Base-by-base conservation (phyloP, 2,329 filamentous ascomycete species). In the Hymenoscyphus salicellus region DNA sequence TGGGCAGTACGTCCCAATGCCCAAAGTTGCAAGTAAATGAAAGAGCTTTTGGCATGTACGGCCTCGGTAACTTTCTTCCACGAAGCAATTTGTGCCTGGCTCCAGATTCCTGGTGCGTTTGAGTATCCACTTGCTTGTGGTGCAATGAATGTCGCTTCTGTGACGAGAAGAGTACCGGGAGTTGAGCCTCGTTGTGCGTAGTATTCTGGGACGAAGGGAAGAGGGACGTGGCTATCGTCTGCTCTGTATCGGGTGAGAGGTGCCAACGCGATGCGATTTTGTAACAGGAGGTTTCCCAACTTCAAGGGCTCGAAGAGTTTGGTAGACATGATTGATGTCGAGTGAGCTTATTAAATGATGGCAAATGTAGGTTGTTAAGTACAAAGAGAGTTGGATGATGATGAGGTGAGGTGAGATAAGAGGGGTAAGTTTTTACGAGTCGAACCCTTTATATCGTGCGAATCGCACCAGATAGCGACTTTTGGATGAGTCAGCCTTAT, bases 1-100 rank as follows among this genome's bases (percentile, higher is more conserved):
- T n/a, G 4, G 6, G 61, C 61, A 10, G 72, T 72, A 6, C 86
- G 81, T 6, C 87, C 86, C 0, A 86, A 75, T 0, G 82, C 82
- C 80, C 86, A 89, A 0, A 91, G 78, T 72, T 91, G 89, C 1
- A 81, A 74, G 75, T 80, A 89, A 60, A 90, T 86, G 71, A 80
- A 85, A 20, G 80, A 82, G 3, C 84, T 84, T 70, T 87, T 87
- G 23, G 79, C 79, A 73, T 92, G 89, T 0, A 91, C 86, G 0
- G 83, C 84, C 30, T 86, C 81, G 2, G 84, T 86, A 46, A 89
- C 78, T 57, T 79, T 76, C 66, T 82, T 84, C 86, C 86, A 89
- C 0, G 78, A 83, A 2, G 78, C 78, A 61, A 85, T 78, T 69
- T 87, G 84, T 23, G 76, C 79, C 2, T 78, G 74, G 57, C 75